phyloP scores from a whole-genome alignment of 1,284 basidiomycete genomes.

The Tilletia indica region DNA sequence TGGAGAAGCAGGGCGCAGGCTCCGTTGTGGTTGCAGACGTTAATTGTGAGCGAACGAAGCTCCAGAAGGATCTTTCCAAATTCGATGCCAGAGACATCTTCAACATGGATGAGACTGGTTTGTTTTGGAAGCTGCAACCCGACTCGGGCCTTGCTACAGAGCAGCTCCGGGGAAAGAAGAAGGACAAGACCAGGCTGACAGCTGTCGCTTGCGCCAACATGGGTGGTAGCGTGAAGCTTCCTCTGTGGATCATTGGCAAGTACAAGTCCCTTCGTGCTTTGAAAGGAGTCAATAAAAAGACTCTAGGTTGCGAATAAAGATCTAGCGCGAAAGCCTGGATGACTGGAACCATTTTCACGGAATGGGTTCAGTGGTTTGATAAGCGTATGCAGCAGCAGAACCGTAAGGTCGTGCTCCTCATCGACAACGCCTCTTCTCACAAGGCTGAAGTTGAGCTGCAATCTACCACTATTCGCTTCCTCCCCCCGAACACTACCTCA shows the following conservation, averaged over 20 bases:
- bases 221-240: not conserved
- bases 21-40: not conserved
- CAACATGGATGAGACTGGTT: constrained; percentile 12
- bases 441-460: not conserved
- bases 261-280: not conserved
- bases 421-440: constrained; percentile 12
- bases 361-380: constrained; percentile 18
- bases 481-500: constrained; percentile 3
- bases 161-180: constrained; percentile 24
- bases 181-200: constrained; percentile 25
- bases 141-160: not conserved
- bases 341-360: not conserved
- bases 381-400: not conserved
- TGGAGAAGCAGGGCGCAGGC: not conserved
- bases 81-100: not conserved
- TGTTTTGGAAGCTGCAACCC: constrained; percentile 1
- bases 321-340: constrained; percentile 8
- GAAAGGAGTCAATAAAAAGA: not conserved
- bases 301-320: not conserved
- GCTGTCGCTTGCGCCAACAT: constrained; percentile 8
- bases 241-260: not conserved
- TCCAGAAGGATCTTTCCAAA: not conserved
- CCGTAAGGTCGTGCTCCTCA: not conserved
- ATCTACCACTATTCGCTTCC: not conserved
- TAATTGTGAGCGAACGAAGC: not conserved